A percentile compares a stretch with the other conserved stretches of the same genome.
Evolutionary conservation across 1,284 basidiomycete genomes (phyloP).

Genomic region (Fomitiporia mediterranea): DNA sequence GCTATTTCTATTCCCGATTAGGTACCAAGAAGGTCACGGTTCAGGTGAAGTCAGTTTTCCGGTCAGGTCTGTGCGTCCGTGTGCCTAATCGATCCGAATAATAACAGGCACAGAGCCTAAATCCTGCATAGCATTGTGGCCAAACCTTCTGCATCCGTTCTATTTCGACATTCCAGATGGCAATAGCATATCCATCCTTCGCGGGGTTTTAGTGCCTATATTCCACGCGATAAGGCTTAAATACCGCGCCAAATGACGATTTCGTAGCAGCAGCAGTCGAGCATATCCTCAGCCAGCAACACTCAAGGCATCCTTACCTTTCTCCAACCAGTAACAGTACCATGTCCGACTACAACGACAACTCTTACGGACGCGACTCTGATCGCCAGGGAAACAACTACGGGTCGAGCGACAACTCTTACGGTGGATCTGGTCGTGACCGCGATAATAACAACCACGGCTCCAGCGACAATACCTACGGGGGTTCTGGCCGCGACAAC

Average conservation of each 20-base stretch:
- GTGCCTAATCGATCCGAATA: not conserved
- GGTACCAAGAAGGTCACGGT: not conserved
- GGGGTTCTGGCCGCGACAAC: not conserved
- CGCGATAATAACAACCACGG: not conserved
- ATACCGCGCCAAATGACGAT: not conserved
- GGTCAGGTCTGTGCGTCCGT: not conserved
- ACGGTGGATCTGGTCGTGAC: not conserved
- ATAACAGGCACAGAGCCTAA: not conserved
- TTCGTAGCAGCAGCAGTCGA: not conserved
- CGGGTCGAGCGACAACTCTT: constrained; percentile 1
- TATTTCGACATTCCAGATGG: not conserved
- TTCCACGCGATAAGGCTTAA: not conserved
- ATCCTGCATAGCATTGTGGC: not conserved
- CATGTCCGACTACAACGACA: not conserved
- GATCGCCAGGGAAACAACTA: not conserved
- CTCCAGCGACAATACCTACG: not conserved
- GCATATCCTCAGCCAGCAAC: not conserved
- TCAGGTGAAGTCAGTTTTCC: not conserved
- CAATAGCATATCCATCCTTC: not conserved
- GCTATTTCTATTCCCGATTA: not conserved
- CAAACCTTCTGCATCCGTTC: not conserved
- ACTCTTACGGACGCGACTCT: not conserved
- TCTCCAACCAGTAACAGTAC: no score
- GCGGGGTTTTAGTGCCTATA: not conserved
- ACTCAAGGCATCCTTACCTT: not conserved